Conservation (phyloP, 1,284 basidiomycete genomes). For the Rhodotorula sp. region DNA sequence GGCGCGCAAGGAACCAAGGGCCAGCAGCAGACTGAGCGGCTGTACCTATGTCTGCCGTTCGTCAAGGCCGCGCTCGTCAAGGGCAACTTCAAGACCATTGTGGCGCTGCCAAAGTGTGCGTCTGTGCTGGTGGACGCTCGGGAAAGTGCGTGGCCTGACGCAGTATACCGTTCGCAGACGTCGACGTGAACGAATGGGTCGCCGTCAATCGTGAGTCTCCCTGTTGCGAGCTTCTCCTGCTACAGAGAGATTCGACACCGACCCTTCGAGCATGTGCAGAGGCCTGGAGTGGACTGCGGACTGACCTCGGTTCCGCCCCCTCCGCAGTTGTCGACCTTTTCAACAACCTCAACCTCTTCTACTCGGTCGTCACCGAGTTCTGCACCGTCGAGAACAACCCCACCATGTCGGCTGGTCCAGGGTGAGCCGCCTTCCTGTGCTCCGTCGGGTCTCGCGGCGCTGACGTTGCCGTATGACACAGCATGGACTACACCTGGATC, state of each 20-base stretch:
- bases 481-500: slow-evolving; percentile 96
- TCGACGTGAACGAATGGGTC: slow-evolving; percentile 98
- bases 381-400: slow-evolving; percentile 87
- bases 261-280: too few relatives aligned
- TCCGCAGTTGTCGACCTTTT: slow-evolving; percentile 56
- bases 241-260: not conserved
- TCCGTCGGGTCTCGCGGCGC: not conserved
- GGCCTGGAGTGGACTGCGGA: not conserved
- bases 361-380: slow-evolving; percentile 90
- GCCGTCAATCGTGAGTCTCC: slow-evolving; percentile 81
- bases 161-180: slow-evolving; percentile 53
- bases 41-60: slow-evolving; percentile 56
- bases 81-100: slow-evolving; percentile 98
- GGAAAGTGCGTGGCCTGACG: not conserved
- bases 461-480: slow-evolving; percentile 47
- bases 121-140: slow-evolving; percentile 6
- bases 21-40: slow-evolving; percentile 27
- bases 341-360: slow-evolving; percentile 95
- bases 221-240: not conserved
- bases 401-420: slow-evolving; percentile 86
- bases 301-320: too few relatives aligned
- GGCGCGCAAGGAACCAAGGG: slow-evolving; percentile 21
- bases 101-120: slow-evolving; percentile 83
- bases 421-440: slow-evolving; percentile 49
- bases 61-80: slow-evolving; percentile 96